Evolutionary conservation across 441 rosid species (phyloP).

Genomic region (Eugenia klotzschiana): DNA sequence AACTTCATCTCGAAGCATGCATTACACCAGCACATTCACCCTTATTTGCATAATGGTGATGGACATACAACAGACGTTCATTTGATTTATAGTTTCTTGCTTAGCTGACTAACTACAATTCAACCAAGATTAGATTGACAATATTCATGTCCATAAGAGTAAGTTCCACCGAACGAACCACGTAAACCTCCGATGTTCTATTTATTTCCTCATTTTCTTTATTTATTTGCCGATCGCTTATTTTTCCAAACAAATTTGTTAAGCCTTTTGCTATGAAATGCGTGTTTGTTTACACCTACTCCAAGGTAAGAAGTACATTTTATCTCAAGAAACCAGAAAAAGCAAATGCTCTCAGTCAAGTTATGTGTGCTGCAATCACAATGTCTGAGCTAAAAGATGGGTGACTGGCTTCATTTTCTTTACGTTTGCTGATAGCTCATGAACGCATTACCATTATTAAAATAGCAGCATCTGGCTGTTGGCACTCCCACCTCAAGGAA

Average conservation of each 20-base stretch:
- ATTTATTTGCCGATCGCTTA: too few species aligned
- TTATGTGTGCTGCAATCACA: background rate
- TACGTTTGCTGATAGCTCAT: rapidly evolving
- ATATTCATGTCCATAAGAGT: background rate
- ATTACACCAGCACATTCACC: background rate
- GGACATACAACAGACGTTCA: background rate
- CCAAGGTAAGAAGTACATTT: background rate
- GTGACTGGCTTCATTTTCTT: background rate
- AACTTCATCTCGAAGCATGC: background rate
- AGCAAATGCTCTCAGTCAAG: rapidly evolving
- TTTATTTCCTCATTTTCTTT: background rate
- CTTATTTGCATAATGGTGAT: background rate
- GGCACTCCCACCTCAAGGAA: background rate
- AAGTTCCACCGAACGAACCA: background rate
- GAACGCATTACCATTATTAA: background rate
- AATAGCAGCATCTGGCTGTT: background rate
- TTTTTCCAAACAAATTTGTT: too few species aligned
- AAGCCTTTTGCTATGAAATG: background rate
- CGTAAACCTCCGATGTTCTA: too few species aligned
- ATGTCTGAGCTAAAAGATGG: background rate
- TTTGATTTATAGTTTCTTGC: background rate
- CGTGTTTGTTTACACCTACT: background rate
- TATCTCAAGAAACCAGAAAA: background rate
- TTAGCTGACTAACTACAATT: background rate
- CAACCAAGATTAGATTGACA: background rate